Conservation (phyloP, 164 flowering plant species). For the Annona cherimola region DNA sequence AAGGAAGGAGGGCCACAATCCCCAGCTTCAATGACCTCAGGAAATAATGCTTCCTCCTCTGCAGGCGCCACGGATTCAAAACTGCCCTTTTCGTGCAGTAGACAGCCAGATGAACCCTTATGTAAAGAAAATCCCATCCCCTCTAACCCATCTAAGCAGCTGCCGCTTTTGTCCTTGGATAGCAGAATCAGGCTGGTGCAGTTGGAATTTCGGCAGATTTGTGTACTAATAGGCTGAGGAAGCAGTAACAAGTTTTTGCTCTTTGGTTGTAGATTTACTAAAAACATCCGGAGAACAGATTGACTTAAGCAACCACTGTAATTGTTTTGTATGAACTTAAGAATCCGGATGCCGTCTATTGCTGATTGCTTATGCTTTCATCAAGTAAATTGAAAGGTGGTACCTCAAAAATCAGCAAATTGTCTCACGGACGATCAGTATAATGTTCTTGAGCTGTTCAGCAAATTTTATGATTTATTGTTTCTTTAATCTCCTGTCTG, state of each 20-base stretch:
- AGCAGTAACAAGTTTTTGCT: background rate
- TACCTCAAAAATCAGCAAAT: no score
- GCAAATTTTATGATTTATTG: no score
- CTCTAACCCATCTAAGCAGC: background rate
- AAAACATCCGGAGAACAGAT: background rate
- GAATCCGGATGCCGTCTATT: no score
- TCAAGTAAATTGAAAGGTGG: no score
- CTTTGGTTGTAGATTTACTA: background rate
- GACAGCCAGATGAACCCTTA: background rate
- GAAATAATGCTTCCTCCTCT: background rate
- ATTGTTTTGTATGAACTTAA: no score
- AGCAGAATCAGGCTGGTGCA: background rate
- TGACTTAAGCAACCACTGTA: background rate
- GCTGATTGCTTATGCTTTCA: no score
- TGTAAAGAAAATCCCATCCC: conserved; percentile 3
- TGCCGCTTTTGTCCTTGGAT: background rate
- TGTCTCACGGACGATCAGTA: no score
- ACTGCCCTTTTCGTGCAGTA: background rate
- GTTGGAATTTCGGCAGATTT: background rate
- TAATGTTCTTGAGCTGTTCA: no score
- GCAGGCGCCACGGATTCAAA: conserved; percentile 1
- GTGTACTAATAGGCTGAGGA: background rate
- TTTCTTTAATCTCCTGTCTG: no score
- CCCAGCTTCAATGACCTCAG: no score
- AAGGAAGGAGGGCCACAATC: background rate